A percentile compares a stretch with the other conserved stretches of the same genome.
These are phyloP conservation scores for Ascoidea asiatica DNA, from an alignment of 805 yeast genomes.

Conservation along the genomic window DNA sequence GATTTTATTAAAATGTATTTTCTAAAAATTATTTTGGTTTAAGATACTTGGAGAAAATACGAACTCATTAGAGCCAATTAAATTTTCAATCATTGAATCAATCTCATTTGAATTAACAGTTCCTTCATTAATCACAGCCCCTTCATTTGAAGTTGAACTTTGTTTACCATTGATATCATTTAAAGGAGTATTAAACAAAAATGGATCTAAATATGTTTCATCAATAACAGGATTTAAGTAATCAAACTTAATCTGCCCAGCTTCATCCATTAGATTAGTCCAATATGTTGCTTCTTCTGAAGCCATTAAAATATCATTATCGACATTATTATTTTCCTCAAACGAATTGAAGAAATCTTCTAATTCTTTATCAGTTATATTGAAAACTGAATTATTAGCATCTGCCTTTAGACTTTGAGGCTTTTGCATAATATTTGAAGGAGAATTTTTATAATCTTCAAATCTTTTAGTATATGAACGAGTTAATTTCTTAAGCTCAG, in stretches of 20 bases:
- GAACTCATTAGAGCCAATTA: too few relatives aligned
- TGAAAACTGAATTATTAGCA: background rate
- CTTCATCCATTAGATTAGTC: constrained; percentile 14
- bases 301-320: constrained; percentile 1
- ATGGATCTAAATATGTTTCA: background rate
- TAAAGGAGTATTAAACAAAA: background rate
- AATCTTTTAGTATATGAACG: background rate
- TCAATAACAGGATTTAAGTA: constrained; percentile 15
- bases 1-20: too few relatives aligned
- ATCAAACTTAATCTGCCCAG: constrained; percentile 16
- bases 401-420: too few relatives aligned
- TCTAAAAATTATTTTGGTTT: too few relatives aligned
- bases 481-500: background rate
- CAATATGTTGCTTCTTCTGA: constrained; percentile 10
- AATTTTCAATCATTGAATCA: too few relatives aligned
- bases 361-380: background rate
- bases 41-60: too few relatives aligned
- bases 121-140: too few relatives aligned
- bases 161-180: too few relatives aligned
- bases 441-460: too few relatives aligned
- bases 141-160: too few relatives aligned
- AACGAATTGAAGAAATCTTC: constrained; percentile 1
- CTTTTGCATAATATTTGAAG: too few relatives aligned
- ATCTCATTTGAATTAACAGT: too few relatives aligned
- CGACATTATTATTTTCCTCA: background rate